Evolutionary conservation across 208 protist species (phyloP).

Genomic region (Angomonas ambiguus): DNA sequence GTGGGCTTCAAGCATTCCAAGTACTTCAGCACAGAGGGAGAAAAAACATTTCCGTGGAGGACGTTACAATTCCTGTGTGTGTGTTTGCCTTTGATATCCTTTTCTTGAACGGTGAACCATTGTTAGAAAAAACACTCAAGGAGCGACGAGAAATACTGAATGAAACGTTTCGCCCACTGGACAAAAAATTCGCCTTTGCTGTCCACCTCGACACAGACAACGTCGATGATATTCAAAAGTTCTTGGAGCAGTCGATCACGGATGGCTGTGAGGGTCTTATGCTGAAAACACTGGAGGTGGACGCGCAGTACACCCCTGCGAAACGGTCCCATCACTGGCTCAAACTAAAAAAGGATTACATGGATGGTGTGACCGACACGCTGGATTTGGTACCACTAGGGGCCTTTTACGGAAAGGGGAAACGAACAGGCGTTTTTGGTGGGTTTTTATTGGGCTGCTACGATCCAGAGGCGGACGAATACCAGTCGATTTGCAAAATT

Average conservation of each 20-base stretch:
- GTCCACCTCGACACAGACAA: constrained; percentile 79
- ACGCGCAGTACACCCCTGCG: constrained; percentile 94
- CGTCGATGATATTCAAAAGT: constrained; percentile 92
- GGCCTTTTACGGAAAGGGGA: constrained; percentile 97
- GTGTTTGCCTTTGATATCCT: constrained; percentile 99
- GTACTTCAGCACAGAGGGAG: constrained; percentile 78
- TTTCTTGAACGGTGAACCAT: constrained; percentile 95
- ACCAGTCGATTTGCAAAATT: constrained; percentile 97
- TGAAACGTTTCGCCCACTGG: constrained; percentile 58
- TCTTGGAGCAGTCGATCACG: constrained; percentile 93
- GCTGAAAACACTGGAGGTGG: constrained; percentile 96
- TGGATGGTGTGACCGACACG: constrained; percentile 96
- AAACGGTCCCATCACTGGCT: constrained; percentile 97
- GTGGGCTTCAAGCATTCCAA: constrained; percentile 96
- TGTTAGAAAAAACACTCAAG: constrained; percentile 80
- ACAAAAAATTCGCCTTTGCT: constrained; percentile 87
- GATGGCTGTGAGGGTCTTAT: constrained; percentile 97
- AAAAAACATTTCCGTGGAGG: constrained; percentile 89
- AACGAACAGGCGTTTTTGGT: constrained; percentile 97
- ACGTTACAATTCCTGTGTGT: constrained; percentile 96
- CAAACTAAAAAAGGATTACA: constrained; percentile 99
- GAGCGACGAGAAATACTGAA: constrained; percentile 83
- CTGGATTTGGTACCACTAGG: constrained; percentile 99
- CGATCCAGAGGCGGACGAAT: constrained; percentile 95
- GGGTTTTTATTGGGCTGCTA: constrained; percentile 98